Conservation (phyloP, 2,329 filamentous ascomycete species). For the Exserohilum rostratum region DNA sequence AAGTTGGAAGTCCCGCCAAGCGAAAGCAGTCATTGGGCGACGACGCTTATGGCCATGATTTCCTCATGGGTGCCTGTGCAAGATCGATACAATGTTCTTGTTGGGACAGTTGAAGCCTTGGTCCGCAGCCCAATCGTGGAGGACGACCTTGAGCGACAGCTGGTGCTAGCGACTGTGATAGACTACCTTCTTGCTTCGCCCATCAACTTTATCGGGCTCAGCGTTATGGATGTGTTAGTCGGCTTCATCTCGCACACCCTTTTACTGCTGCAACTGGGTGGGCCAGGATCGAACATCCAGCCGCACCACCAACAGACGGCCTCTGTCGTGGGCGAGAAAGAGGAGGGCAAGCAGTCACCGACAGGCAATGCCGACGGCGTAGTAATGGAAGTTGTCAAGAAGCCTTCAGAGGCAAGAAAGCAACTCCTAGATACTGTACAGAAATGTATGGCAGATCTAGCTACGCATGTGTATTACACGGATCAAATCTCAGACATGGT, state of each 20-base stretch:
- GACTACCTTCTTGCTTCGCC: conserved; percentile 83
- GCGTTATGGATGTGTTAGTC: conserved; percentile 91
- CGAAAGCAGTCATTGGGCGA: conserved; percentile 73
- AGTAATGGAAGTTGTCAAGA: conserved; percentile 50
- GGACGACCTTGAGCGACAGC: conserved; percentile 73
- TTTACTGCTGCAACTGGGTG: conserved; percentile 71
- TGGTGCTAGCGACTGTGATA: conserved; percentile 77
- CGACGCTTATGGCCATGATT: conserved; percentile 78
- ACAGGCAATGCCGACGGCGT: conserved; percentile 32
- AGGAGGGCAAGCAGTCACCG: conserved; percentile 19
- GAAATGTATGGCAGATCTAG: conserved; percentile 84
- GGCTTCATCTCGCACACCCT: conserved; percentile 85
- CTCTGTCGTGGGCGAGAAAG: conserved; percentile 33
- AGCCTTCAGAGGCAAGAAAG: conserved; percentile 61
- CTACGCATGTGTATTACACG: conserved; percentile 94
- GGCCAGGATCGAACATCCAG: conserved; percentile 47
- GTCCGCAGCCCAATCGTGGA: conserved; percentile 71
- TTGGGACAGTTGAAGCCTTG: conserved; percentile 79
- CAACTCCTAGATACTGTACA: conserved; percentile 75
- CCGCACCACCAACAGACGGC: conserved; percentile 48
- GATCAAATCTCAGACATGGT: conserved; percentile 98
- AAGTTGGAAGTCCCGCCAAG: conserved; percentile 47
- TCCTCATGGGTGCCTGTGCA: conserved; percentile 92
- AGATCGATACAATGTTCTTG: conserved; percentile 87
- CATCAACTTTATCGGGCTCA: conserved; percentile 92